phyloP scores from a whole-genome alignment of 2,329 filamentous ascomycete species.

The Aureobasidium mangrovei region DNA sequence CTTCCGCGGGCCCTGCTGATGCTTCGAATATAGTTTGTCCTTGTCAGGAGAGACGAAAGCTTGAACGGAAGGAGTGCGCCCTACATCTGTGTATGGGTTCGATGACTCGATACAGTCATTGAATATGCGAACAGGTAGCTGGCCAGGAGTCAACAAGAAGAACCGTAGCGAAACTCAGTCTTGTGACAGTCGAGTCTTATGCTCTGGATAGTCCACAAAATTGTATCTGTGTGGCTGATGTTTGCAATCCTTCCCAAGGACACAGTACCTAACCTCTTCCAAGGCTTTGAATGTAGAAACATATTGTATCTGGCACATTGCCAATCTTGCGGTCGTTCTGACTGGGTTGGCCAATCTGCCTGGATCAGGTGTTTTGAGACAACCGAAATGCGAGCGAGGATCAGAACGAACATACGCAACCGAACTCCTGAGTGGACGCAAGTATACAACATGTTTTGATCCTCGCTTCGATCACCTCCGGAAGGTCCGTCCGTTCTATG shows the following conservation, averaged over 20 bases:
- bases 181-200: background rate
- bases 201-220: background rate
- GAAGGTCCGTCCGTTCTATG: no score
- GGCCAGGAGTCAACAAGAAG: constrained; percentile 10
- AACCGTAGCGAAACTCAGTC: background rate
- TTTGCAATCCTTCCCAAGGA: constrained; percentile 20
- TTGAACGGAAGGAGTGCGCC: constrained; percentile 25
- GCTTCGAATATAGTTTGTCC: constrained; percentile 22
- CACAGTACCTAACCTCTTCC: constrained; percentile 26
- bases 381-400: no score
- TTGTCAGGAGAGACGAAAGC: constrained; percentile 24
- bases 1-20: constrained; percentile 19
- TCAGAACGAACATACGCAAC: no score
- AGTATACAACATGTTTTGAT: no score
- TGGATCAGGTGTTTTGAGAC: background rate
- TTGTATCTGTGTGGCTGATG: constrained; percentile 10
- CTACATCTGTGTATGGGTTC: constrained; percentile 12
- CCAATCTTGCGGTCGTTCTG: constrained; percentile 25
- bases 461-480: no score
- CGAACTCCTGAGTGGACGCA: no score
- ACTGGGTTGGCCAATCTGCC: constrained; percentile 18
- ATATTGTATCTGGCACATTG: constrained; percentile 27
- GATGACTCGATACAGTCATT: constrained; percentile 19
- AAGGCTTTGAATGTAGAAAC: constrained; percentile 26
- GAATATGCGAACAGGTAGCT: no score